Evolutionary conservation across 306 rosid species (phyloP).

Genomic region (Cucurbita ficifolia): DNA sequence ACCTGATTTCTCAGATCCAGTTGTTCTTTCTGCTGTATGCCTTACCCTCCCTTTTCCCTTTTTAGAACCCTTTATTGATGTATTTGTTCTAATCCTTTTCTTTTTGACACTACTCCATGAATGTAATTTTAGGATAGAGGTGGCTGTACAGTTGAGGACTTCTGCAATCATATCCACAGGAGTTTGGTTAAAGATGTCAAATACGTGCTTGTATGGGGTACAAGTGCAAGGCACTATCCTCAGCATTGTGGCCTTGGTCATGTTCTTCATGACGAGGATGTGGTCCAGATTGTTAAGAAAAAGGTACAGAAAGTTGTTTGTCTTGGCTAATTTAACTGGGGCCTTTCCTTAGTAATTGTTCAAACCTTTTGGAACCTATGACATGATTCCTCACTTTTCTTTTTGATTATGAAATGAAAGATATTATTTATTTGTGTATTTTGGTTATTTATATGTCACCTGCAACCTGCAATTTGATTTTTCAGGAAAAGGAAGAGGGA

Average conservation of each 20-base stretch:
- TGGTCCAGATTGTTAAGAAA: slow-evolving; percentile 97
- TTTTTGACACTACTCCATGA: slow-evolving; percentile 12
- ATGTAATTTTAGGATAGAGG: slow-evolving; percentile 70
- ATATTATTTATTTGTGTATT: neutral
- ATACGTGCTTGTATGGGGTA: slow-evolving; percentile 96
- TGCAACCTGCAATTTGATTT: neutral
- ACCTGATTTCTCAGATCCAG: slow-evolving; percentile 89
- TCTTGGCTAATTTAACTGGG: neutral
- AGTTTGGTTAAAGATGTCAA: slow-evolving; percentile 92
- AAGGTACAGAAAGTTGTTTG: slow-evolving; percentile 37
- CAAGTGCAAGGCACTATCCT: slow-evolving; percentile 89
- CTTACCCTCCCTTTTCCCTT: slow-evolving; percentile 9
- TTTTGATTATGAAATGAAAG: neutral
- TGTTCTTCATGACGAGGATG: slow-evolving; percentile 70
- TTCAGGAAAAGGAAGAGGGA: slow-evolving; percentile 81
- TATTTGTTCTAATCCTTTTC: neutral
- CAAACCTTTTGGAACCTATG: neutral
- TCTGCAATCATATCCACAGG: slow-evolving; percentile 95
- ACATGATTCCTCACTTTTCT: neutral
- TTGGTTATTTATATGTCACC: neutral
- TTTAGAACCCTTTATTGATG: neutral
- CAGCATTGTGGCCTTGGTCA: slow-evolving; percentile 90
- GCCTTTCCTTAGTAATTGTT: neutral
- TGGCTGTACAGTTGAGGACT: slow-evolving; percentile 89
- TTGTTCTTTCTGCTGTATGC: slow-evolving; percentile 88